Percentiles rank a stretch among this genome's conserved stretches.
phyloP scores from a whole-genome alignment of 139 green algal genomes.

The Chlorella sp. region DNA sequence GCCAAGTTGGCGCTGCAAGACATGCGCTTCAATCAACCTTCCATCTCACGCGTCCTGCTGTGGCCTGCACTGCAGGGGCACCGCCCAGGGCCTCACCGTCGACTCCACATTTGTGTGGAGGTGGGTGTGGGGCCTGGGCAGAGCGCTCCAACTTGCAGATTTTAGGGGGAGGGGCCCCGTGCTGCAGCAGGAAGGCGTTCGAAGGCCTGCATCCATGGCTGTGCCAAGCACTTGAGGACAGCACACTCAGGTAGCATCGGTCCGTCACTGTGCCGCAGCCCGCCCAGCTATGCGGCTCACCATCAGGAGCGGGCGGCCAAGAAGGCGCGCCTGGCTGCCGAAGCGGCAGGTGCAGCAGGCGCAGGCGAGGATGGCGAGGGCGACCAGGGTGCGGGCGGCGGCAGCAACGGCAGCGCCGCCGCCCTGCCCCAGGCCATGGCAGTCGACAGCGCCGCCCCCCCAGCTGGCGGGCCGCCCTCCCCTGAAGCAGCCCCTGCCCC shows the following conservation, averaged over 20 bases:
- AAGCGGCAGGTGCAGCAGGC: neutral
- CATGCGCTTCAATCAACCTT: neutral
- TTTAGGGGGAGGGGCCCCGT: too few relatives aligned
- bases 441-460: neutral
- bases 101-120: constrained; percentile 5
- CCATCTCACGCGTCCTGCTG: too few relatives aligned
- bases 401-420: neutral
- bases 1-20: neutral
- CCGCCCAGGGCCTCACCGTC: constrained; percentile 4
- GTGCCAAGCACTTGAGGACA: too few relatives aligned
- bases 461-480: neutral
- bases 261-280: neutral
- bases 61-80: neutral
- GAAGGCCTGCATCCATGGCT: too few relatives aligned
- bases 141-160: too few relatives aligned
- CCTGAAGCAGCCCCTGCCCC: neutral
- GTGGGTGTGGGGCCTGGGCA: too few relatives aligned
- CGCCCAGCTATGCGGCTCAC: neutral
- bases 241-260: too few relatives aligned
- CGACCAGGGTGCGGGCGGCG: neutral
- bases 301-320: neutral
- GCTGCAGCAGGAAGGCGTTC: too few relatives aligned
- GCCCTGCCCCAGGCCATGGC: neutral
- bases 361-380: neutral
- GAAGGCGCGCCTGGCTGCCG: neutral